Conservation (phyloP, 108 stramenopile genomes). For the Pseudonitzschia multistriata region DNA sequence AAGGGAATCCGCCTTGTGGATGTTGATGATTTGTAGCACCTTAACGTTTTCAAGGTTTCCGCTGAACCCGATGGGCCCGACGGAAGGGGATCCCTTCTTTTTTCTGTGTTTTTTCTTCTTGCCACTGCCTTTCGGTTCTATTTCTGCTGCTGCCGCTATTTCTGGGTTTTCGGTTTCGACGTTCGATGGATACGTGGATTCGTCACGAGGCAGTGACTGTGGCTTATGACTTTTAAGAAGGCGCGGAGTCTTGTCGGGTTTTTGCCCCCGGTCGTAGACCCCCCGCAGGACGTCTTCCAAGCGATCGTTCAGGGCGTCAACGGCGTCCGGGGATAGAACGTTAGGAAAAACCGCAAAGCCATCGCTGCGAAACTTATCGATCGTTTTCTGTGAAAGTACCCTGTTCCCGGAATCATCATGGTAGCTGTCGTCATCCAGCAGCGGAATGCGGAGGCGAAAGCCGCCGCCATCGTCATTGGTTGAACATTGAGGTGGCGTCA, state of each 20-base stretch:
- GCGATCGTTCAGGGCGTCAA: slow-evolving; percentile 52
- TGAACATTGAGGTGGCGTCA: not conserved
- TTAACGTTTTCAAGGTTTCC: slow-evolving; percentile 48
- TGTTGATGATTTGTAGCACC: slow-evolving; percentile 82
- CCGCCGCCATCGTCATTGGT: not conserved
- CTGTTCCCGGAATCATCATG: not conserved
- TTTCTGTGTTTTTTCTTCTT: slow-evolving; percentile 1
- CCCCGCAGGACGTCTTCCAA: slow-evolving; percentile 69
- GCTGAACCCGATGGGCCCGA: slow-evolving; percentile 42
- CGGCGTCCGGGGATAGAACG: slow-evolving; percentile 32
- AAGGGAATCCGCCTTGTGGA: slow-evolving; percentile 67
- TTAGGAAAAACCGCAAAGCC: slow-evolving; percentile 59
- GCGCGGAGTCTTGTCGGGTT: slow-evolving; percentile 69
- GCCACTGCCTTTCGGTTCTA: slow-evolving; percentile 14
- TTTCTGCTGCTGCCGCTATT: slow-evolving; percentile 12
- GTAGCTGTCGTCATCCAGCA: not conserved
- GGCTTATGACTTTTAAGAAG: slow-evolving; percentile 37
- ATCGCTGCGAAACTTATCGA: slow-evolving; percentile 49
- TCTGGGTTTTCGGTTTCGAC: not conserved
- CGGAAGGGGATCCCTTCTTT: slow-evolving; percentile 15
- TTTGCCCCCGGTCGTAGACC: slow-evolving; percentile 53
- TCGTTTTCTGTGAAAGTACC: slow-evolving; percentile 27
- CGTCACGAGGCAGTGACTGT: not conserved
- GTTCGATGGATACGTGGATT: not conserved
- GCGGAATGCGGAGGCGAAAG: not conserved